phyloP scores from a whole-genome alignment of 2,329 filamentous ascomycete genomes.

The Ophiocordyceps sinensis region DNA sequence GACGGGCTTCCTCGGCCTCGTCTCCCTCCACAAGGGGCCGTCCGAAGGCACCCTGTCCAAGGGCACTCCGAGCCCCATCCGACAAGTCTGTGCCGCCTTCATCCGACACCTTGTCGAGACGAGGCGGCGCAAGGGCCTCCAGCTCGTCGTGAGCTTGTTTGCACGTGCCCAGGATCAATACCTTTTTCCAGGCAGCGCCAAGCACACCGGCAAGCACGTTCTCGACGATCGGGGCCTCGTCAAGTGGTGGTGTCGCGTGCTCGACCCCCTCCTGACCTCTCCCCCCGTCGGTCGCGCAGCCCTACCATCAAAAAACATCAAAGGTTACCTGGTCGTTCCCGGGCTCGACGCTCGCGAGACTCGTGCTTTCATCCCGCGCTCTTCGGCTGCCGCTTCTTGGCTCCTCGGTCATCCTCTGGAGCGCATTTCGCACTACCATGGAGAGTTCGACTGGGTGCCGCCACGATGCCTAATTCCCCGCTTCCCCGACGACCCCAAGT shows the following conservation, averaged over 20 bases:
- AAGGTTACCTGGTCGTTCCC: constrained; percentile 75
- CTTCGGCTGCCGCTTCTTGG: constrained; percentile 33
- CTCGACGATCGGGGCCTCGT: constrained; percentile 81
- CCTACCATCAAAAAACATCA: constrained; percentile 30
- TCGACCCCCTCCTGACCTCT: constrained; percentile 57
- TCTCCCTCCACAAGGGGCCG: no score
- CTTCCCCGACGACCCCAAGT: constrained; percentile 92
- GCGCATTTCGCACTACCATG: constrained; percentile 45
- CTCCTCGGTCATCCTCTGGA: constrained; percentile 61
- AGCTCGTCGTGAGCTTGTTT: constrained; percentile 75
- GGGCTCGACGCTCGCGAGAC: constrained; percentile 75
- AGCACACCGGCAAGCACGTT: constrained; percentile 77
- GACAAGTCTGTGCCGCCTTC: constrained; percentile 60
- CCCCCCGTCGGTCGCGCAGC: constrained; percentile 19
- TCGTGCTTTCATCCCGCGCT: constrained; percentile 57
- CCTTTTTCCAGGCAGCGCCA: constrained; percentile 80
- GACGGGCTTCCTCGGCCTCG: constrained; percentile 65
- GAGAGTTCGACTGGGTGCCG: constrained; percentile 46
- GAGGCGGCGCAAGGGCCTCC: constrained; percentile 47
- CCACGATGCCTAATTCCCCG: constrained; percentile 75
- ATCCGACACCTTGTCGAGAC: constrained; percentile 58
- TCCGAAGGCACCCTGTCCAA: no score
- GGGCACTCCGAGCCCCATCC: constrained; percentile 56
- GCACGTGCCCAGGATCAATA: constrained; percentile 88
- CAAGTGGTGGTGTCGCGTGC: constrained; percentile 86